Evolutionary conservation across 495 filamentous ascomycete genomes (phyloP).

Genomic region (Bacidia gigantensis): DNA sequence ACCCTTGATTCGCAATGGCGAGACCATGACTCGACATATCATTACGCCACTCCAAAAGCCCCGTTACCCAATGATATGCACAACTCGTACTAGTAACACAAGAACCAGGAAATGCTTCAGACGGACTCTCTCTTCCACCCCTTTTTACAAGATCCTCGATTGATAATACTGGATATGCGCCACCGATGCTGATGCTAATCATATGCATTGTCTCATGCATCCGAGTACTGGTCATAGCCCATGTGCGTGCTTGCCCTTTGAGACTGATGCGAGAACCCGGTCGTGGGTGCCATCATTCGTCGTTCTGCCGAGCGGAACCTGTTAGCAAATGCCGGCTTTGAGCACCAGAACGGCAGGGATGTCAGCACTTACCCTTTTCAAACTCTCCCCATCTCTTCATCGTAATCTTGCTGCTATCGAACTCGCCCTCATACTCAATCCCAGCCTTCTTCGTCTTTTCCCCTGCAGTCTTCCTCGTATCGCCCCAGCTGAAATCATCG

Average conservation of each 20-base stretch:
- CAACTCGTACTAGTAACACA: neutral
- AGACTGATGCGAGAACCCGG: slow-evolving; percentile 9
- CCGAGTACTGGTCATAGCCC: slow-evolving; percentile 39
- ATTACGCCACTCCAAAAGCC: neutral
- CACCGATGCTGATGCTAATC: neutral
- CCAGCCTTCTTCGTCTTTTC: slow-evolving; percentile 68
- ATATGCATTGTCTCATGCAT: slow-evolving; percentile 22
- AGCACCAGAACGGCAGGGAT: neutral
- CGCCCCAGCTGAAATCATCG: slow-evolving; percentile 99
- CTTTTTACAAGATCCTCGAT: too few species aligned
- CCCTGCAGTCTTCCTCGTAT: slow-evolving; percentile 88
- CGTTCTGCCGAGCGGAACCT: slow-evolving; percentile 21
- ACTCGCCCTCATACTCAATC: slow-evolving; percentile 84
- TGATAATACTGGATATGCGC: neutral
- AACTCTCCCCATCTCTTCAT: slow-evolving; percentile 98
- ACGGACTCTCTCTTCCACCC: too few species aligned
- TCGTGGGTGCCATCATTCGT: slow-evolving; percentile 22
- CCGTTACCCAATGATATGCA: neutral
- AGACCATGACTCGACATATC: neutral
- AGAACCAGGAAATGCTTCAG: too few species aligned
- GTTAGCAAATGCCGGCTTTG: neutral
- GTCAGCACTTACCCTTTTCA: slow-evolving; percentile 51
- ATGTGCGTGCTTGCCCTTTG: slow-evolving; percentile 24
- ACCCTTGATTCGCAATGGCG: neutral
- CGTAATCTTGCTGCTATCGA: slow-evolving; percentile 94